Percentiles rank a stretch among this genome's conserved stretches.
Conservation (phyloP, 1,139 yeast species). For the Pichia sp. region DNA sequence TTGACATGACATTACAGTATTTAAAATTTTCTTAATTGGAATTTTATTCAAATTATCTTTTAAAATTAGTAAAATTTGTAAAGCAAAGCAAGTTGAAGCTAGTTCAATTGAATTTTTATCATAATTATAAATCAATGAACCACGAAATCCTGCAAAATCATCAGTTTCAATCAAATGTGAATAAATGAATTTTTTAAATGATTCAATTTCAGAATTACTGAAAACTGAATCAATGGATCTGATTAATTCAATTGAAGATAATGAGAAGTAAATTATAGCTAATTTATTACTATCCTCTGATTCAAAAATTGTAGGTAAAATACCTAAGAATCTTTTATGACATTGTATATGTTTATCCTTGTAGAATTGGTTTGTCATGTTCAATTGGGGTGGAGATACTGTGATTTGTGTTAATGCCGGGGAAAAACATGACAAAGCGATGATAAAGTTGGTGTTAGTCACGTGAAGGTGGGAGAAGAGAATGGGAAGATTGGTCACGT, state of each 20-base stretch:
- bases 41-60: conserved; percentile 35
- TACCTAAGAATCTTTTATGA: conserved; percentile 42
- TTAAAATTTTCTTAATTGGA: conserved; percentile 41
- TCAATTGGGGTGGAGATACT: not conserved
- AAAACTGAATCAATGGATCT: conserved; percentile 30
- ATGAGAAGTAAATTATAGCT: conserved; percentile 58
- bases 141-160: conserved; percentile 42
- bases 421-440: not conserved
- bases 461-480: too few species aligned
- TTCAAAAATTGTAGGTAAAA: conserved; percentile 45
- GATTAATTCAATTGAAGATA: conserved; percentile 54
- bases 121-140: conserved; percentile 34
- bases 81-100: conserved; percentile 63
- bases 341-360: conserved; percentile 37
- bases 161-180: conserved; percentile 36
- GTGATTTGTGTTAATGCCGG: too few species aligned
- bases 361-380: conserved; percentile 1
- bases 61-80: conserved; percentile 43
- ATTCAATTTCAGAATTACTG: conserved; percentile 21
- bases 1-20: conserved; percentile 50
- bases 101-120: conserved; percentile 52
- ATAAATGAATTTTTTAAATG: conserved; percentile 42
- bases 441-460: too few species aligned
- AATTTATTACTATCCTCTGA: conserved; percentile 60
- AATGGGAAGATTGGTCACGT: too few species aligned